Evolutionary conservation across 495 filamentous ascomycete species (phyloP), one percentile per base, ranked within the genome.

Genomic region (Jackrogersella minutella): DNA sequence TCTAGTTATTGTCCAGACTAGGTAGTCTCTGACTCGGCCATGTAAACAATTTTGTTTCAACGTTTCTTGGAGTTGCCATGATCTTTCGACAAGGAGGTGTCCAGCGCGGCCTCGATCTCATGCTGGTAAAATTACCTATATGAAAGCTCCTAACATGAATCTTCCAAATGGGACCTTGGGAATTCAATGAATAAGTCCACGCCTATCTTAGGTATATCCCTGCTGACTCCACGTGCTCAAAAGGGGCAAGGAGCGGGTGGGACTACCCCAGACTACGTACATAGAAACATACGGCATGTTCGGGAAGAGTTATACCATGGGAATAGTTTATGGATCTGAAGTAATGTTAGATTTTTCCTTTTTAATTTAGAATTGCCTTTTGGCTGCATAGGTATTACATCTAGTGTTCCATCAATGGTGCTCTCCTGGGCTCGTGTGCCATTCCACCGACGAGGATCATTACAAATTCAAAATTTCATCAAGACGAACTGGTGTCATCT

Each of bases 241-340:
- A 22, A 36, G 30, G 17, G 31, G 49, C 11, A 33, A 17, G 13
- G 16, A 5, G 36, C 17, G 11, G 36, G 17, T 33, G 49, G 30
- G 16, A 36, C 49, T 36, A 51, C 30, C 30, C 49, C 30, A 21
- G 49, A 52, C 49, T 52, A 52, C 21, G 44, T n/a, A 49, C 31
- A 5, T 40, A 17, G 8, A 31, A 31, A 49, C 3, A 30, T n/a
- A n/a, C n/a, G n/a, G n/a, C n/a, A n/a, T n/a, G n/a, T n/a, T n/a
- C n/a, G n/a, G 24, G 41, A 46, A 21, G 13, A 28, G 7, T 14
- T 13, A 37, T 11, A 37, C 2, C 34, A 37, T 37, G 28, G 10
- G n/a, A 22, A 47, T 28, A n/a, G 6, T 22, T 47, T 26, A 47
- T 22, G 43, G 28, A 16, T 47, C 22, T 21, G n/a, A 13, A 28